These are phyloP conservation scores for Herpetomonas samuelpessoai DNA, from an alignment of 208 protist species.

Conservation along the genomic window DNA sequence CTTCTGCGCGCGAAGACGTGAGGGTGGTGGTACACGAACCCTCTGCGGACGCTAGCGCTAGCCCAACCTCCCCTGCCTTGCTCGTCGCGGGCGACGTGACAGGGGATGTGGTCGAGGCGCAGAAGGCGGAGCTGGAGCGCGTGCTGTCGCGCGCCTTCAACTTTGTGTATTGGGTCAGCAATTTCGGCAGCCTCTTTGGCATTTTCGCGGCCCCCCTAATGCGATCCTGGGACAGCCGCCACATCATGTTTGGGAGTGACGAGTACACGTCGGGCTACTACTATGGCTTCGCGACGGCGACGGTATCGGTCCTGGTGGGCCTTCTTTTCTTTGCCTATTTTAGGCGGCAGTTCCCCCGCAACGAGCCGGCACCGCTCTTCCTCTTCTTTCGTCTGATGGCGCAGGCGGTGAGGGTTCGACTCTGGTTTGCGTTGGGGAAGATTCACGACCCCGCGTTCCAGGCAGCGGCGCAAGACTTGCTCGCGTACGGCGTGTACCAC, in stretches of 20 bases:
- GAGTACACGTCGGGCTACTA: conserved; percentile 63
- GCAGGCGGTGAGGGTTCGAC: conserved; percentile 22
- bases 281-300: conserved; percentile 40
- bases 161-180: conserved; percentile 51
- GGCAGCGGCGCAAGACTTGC: conserved; percentile 4
- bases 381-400: conserved; percentile 44
- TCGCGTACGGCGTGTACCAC: conserved; percentile 8
- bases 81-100: background rate
- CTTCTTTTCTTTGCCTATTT: conserved; percentile 20
- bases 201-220: conserved; percentile 56
- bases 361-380: conserved; percentile 36
- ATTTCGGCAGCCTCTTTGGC: conserved; percentile 48
- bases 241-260: conserved; percentile 19
- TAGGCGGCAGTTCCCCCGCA: conserved; percentile 26
- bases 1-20: too few relatives aligned
- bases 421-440: conserved; percentile 17
- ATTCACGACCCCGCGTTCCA: conserved; percentile 17
- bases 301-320: conserved; percentile 33
- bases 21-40: too few relatives aligned
- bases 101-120: background rate
- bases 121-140: conserved; percentile 14
- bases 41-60: too few relatives aligned
- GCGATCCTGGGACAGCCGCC: conserved; percentile 31
- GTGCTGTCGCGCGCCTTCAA: conserved; percentile 48
- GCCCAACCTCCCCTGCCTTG: too few relatives aligned